Conservation (phyloP, 345 rosid species). For the Barbarea vulgaris region DNA sequence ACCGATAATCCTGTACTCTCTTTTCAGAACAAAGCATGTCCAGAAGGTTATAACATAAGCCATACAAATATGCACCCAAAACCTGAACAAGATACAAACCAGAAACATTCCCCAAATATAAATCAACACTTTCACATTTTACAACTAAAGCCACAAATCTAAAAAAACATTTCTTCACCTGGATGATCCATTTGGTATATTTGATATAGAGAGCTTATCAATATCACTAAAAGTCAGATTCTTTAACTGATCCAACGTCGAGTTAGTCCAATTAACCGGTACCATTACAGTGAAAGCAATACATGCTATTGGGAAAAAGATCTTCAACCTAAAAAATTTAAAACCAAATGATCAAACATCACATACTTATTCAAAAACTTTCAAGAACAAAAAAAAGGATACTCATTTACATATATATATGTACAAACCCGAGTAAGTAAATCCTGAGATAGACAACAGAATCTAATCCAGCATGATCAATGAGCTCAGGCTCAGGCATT, state of each 20-base stretch:
- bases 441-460: slow-evolving; percentile 87
- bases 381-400: neutral
- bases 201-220: slow-evolving; percentile 90
- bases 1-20: slow-evolving; percentile 76
- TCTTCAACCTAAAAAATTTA: slow-evolving; percentile 67
- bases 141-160: slow-evolving; percentile 12
- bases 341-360: neutral
- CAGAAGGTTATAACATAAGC: slow-evolving; percentile 89
- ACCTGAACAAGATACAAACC: slow-evolving; percentile 45
- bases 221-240: slow-evolving; percentile 63
- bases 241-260: slow-evolving; percentile 52
- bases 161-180: slow-evolving; percentile 44
- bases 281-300: slow-evolving; percentile 73
- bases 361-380: neutral
- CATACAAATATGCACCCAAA: slow-evolving; percentile 91
- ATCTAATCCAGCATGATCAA: slow-evolving; percentile 90
- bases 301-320: slow-evolving; percentile 75
- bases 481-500: slow-evolving; percentile 94
- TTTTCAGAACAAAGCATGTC: slow-evolving; percentile 81
- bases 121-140: neutral
- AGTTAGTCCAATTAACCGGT: slow-evolving; percentile 89
- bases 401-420: neutral
- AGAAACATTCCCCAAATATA: neutral
- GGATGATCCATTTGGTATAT: slow-evolving; percentile 70
- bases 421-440: slow-evolving; percentile 68